Conservation (phyloP, 495 filamentous ascomycete genomes). For the Gamarada debralockiae region DNA sequence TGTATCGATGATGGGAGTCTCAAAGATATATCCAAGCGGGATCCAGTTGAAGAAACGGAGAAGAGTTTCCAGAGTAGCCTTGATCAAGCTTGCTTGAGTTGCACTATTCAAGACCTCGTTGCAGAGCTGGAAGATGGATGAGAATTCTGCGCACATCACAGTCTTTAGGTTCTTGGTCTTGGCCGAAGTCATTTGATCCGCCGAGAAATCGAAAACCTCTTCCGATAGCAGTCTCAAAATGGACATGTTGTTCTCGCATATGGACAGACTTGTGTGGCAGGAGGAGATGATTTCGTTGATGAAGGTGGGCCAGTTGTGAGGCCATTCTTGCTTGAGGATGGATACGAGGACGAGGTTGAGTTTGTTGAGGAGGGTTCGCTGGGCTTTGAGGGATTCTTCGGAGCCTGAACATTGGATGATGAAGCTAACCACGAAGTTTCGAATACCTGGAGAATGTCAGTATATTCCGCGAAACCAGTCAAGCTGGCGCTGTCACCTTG, state of each 20-base stretch:
- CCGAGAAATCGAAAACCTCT: conserved; percentile 98
- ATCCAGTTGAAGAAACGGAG: conserved; percentile 99
- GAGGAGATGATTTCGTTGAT: conserved; percentile 99
- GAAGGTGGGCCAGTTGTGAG: conserved; percentile 99
- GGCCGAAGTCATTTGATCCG: conserved; percentile 94
- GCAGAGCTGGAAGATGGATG: conserved; percentile 94
- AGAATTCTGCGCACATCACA: conserved; percentile 97
- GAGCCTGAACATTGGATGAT: conserved; percentile 89
- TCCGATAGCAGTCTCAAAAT: conserved; percentile 94
- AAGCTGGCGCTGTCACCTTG: conserved; percentile 37
- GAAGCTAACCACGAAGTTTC: conserved; percentile 96
- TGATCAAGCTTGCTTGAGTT: conserved; percentile 82
- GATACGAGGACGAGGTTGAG: conserved; percentile 95
- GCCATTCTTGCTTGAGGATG: conserved; percentile 99
- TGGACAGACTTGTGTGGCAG: conserved; percentile 87
- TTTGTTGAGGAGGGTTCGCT: conserved; percentile 92
- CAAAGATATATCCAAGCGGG: conserved; percentile 95
- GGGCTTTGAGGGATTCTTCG: conserved; percentile 75
- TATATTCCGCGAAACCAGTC: conserved; percentile 20
- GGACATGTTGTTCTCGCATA: conserved; percentile 99
- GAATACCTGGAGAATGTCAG: conserved; percentile 58
- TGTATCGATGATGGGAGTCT: conserved; percentile 94
- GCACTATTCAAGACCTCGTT: conserved; percentile 88
- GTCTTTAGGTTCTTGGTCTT: conserved; percentile 96
- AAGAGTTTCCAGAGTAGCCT: conserved; percentile 90